Evolutionary conservation across 2,329 filamentous ascomycete species (phyloP).

Genomic region (Ampelomyces quisqualis): DNA sequence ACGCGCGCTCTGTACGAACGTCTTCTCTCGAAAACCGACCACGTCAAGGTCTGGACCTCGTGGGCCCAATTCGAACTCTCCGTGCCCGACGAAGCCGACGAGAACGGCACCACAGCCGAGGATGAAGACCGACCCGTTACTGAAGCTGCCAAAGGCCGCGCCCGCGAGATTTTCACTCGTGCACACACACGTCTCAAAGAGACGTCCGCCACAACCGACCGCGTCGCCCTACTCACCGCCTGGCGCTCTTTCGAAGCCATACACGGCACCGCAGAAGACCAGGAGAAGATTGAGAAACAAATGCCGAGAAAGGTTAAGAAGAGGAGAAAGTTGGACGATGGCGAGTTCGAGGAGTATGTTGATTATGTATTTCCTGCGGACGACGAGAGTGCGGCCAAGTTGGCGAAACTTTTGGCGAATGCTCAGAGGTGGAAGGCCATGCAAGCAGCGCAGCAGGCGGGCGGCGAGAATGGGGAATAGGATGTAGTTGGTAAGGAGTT

Average conservation of each 20-base stretch:
- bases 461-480: background rate
- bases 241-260: slow-evolving; percentile 91
- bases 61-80: slow-evolving; percentile 99
- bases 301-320: slow-evolving; percentile 95
- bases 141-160: slow-evolving; percentile 79
- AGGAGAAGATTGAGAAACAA: slow-evolving; percentile 82
- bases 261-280: slow-evolving; percentile 73
- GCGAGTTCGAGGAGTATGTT: slow-evolving; percentile 92
- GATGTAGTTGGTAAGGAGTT: too few species aligned
- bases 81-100: slow-evolving; percentile 71
- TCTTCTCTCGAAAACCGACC: slow-evolving; percentile 89
- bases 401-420: slow-evolving; percentile 81
- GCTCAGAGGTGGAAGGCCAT: slow-evolving; percentile 84
- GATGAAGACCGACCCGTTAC: slow-evolving; percentile 60
- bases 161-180: slow-evolving; percentile 79
- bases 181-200: slow-evolving; percentile 86
- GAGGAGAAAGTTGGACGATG: slow-evolving; percentile 85
- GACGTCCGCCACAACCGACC: slow-evolving; percentile 73
- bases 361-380: slow-evolving; percentile 97
- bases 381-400: slow-evolving; percentile 78
- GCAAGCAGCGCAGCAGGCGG: slow-evolving; percentile 21
- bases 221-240: slow-evolving; percentile 85
- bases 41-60: slow-evolving; percentile 99
- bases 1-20: slow-evolving; percentile 85
- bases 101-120: slow-evolving; percentile 54